phyloP scores from a whole-genome alignment of 768 basidiomycete species.

The Xerocomellus dryophilus region DNA sequence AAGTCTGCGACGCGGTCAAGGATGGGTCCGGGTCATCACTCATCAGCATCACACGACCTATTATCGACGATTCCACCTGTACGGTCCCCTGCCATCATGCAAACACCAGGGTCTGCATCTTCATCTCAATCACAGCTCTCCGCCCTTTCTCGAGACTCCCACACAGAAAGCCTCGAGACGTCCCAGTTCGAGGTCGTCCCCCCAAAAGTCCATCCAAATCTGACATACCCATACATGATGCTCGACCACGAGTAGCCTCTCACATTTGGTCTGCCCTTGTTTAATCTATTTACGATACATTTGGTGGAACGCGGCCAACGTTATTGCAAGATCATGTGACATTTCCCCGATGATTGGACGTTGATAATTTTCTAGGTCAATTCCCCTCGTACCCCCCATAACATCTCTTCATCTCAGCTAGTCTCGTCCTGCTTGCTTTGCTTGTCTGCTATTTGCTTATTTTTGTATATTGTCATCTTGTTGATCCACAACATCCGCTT shows the following conservation, averaged over 20 bases:
- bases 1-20: constrained; percentile 22
- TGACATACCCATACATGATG: constrained; percentile 58
- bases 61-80: constrained; percentile 12
- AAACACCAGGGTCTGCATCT: constrained; percentile 24
- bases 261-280: constrained; percentile 15
- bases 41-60: constrained; percentile 33
- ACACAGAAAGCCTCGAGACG: constrained; percentile 47
- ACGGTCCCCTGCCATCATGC: constrained; percentile 15
- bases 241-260: constrained; percentile 41
- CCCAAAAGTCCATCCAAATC: constrained; percentile 41
- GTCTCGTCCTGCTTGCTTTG: constrained; percentile 20
- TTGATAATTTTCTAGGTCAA: constrained; percentile 3
- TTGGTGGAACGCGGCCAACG: constrained; percentile 10
- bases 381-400: constrained; percentile 6
- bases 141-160: constrained; percentile 21
- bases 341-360: constrained; percentile 7
- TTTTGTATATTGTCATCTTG: constrained; percentile 15
- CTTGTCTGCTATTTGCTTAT: constrained; percentile 16
- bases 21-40: constrained; percentile 18
- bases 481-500: constrained; percentile 12
- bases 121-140: constrained; percentile 29
- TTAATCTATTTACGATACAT: constrained; percentile 17
- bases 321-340: constrained; percentile 17
- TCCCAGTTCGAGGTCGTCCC: constrained; percentile 69
- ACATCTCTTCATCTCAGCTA: constrained; percentile 15